Evolutionary conservation across 352 stramenopile species (phyloP).

Genomic region (Globisporangium recalcitrans): DNA sequence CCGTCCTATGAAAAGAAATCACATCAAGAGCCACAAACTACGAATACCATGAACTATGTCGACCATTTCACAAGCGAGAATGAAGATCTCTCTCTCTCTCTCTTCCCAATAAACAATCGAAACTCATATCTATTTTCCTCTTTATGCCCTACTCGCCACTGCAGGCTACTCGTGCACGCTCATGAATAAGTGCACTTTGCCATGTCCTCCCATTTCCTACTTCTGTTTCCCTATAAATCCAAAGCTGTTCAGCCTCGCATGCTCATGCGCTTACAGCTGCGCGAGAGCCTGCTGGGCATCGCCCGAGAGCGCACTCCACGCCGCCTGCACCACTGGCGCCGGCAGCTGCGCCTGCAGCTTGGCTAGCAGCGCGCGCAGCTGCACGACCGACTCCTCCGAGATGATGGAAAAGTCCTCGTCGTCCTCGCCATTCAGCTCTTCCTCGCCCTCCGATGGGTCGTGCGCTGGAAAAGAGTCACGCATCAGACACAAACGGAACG

Average conservation of each 20-base stretch:
- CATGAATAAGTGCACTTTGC: neutral
- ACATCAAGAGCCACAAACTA: no score
- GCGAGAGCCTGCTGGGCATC: conserved; percentile 70
- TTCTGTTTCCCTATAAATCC: conserved; percentile 1
- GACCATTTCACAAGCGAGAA: neutral
- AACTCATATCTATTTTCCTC: conserved; percentile 7
- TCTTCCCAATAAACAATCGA: conserved; percentile 2
- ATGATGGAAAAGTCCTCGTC: conserved; percentile 73
- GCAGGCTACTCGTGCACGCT: neutral
- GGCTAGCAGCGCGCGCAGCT: conserved; percentile 54
- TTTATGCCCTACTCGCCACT: conserved; percentile 1
- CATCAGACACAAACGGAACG: conserved; percentile 6
- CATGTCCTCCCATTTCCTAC: conserved; percentile 1
- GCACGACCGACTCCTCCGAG: conserved; percentile 47
- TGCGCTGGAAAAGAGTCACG: conserved; percentile 35
- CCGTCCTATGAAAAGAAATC: no score
- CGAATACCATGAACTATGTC: neutral
- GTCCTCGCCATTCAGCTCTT: conserved; percentile 36
- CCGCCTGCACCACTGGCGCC: conserved; percentile 48
- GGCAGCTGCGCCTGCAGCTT: conserved; percentile 71
- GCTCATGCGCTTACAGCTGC: conserved; percentile 34
- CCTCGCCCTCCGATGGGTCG: conserved; percentile 50
- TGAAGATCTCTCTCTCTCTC: neutral
- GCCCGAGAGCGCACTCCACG: conserved; percentile 62
- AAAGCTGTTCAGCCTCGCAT: neutral